Percentiles rank a stretch among this genome's conserved stretches.
Evolutionary conservation across 441 rosid species (phyloP).

Genomic region (Capsella rubella): DNA sequence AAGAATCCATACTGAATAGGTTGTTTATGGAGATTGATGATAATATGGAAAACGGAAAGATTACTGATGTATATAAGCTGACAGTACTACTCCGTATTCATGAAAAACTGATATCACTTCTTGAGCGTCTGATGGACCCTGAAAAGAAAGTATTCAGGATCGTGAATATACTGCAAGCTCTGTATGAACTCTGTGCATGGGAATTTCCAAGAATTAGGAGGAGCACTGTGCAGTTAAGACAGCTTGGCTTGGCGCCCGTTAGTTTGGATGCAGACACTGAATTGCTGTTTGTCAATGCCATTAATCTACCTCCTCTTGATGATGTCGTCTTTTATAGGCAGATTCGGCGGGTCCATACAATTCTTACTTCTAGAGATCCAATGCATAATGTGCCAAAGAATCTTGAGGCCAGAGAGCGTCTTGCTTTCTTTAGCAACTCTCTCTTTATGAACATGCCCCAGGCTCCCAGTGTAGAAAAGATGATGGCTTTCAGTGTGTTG

Average conservation of each 20-base stretch:
- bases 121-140: conserved; percentile 62
- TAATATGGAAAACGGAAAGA: conserved; percentile 50
- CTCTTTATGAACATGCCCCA: conserved; percentile 76
- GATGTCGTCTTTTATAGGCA: conserved; percentile 61
- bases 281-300: conserved; percentile 64
- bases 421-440: conserved; percentile 75
- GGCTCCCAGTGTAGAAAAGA: conserved; percentile 71
- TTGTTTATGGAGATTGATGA: conserved; percentile 57
- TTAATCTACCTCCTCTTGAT: conserved; percentile 54
- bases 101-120: conserved; percentile 53
- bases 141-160: conserved; percentile 56
- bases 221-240: conserved; percentile 47
- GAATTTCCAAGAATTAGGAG: conserved; percentile 59
- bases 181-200: conserved; percentile 60
- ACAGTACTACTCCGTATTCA: conserved; percentile 55
- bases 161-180: conserved; percentile 67
- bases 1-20: conserved; percentile 56
- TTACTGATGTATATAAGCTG: conserved; percentile 52
- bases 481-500: conserved; percentile 73
- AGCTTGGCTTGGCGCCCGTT: conserved; percentile 61
- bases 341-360: conserved; percentile 64
- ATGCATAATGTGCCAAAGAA: conserved; percentile 68
- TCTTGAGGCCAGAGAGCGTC: conserved; percentile 69
- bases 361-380: conserved; percentile 67
- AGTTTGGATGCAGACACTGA: conserved; percentile 46